Conservation (phyloP, 129 eudicot species). For the Escallonia herrerae region DNA sequence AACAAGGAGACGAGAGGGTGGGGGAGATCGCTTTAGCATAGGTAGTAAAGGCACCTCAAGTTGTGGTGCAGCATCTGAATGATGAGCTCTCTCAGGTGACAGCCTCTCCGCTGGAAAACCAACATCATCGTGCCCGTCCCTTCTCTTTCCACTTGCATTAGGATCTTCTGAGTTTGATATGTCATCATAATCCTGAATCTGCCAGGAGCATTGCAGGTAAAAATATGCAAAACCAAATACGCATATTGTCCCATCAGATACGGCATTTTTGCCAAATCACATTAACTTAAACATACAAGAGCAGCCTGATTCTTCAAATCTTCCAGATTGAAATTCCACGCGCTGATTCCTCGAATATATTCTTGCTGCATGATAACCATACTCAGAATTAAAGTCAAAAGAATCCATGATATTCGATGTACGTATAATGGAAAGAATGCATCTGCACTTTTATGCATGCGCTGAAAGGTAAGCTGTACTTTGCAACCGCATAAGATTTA, state of each 20-base stretch:
- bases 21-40: neutral
- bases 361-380: conserved; percentile 68
- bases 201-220: conserved; percentile 12
- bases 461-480: no score
- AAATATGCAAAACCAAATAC: neutral
- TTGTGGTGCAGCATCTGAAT: conserved; percentile 34
- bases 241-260: neutral
- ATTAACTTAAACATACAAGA: conserved; percentile 42
- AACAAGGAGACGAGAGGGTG: neutral
- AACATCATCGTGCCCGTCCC: conserved; percentile 34
- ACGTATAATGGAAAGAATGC: no score
- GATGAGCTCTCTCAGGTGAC: conserved; percentile 33
- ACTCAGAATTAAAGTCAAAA: conserved; percentile 7
- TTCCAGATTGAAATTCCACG: conserved; percentile 98
- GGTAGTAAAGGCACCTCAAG: conserved; percentile 45
- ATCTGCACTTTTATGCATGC: no score
- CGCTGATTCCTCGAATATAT: conserved; percentile 95
- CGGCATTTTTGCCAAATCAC: neutral
- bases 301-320: conserved; percentile 98
- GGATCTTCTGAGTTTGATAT: conserved; percentile 33
- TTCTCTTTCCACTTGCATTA: conserved; percentile 35
- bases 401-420: neutral
- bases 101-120: conserved; percentile 25
- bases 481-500: no score
- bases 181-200: conserved; percentile 75